Percentiles rank a stretch among this genome's conserved stretches.
Conservation (phyloP, 1,139 yeast genomes). For the Hansenula lynferdii region DNA sequence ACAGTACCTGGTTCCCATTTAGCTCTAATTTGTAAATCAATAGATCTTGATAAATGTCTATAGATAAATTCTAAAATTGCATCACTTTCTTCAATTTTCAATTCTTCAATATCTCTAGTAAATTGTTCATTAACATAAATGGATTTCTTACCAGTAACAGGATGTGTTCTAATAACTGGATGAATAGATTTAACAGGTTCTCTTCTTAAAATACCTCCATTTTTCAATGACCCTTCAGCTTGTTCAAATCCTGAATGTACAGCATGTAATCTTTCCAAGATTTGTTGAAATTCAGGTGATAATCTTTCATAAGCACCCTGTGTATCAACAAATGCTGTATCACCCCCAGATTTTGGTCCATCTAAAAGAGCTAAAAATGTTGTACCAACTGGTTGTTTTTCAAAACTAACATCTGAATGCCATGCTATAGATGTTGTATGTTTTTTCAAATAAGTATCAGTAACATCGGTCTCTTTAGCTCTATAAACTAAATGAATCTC, state of each 20-base stretch:
- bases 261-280: constrained; percentile 51
- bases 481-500: constrained; percentile 59
- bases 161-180: constrained; percentile 63
- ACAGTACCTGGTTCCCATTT: constrained; percentile 54
- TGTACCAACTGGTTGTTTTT: constrained; percentile 62
- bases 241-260: constrained; percentile 61
- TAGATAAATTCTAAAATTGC: constrained; percentile 47
- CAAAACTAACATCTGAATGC: constrained; percentile 70
- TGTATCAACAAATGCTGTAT: constrained; percentile 58
- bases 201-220: constrained; percentile 58
- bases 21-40: constrained; percentile 50
- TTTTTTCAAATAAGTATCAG: constrained; percentile 30
- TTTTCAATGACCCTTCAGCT: constrained; percentile 44
- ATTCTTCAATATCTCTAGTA: constrained; percentile 56
- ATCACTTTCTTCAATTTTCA: constrained; percentile 58
- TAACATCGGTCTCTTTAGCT: constrained; percentile 34
- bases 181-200: constrained; percentile 53
- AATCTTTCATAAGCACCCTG: constrained; percentile 60
- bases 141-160: constrained; percentile 58
- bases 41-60: constrained; percentile 40
- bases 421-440: constrained; percentile 37
- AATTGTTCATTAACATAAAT: constrained; percentile 56
- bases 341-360: constrained; percentile 64
- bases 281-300: constrained; percentile 52
- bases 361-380: constrained; percentile 55